A percentile compares a stretch with the other conserved stretches of the same genome.
phyloP scores from a whole-genome alignment of 441 rosid genomes.

The Euphorbia celastroides region DNA sequence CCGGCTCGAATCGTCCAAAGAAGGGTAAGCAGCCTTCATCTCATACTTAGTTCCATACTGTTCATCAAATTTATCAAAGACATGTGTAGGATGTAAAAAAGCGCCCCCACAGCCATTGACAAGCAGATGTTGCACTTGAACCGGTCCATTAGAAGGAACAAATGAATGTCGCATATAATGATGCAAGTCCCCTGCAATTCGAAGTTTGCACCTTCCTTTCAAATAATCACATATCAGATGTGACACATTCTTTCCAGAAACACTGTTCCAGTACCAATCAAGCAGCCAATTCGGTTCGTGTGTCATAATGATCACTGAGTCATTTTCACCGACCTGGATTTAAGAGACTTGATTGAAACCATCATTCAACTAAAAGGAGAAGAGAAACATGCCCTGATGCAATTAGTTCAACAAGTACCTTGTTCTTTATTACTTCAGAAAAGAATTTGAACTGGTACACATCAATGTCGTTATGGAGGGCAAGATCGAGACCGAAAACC shows the following conservation, averaged over 20 bases:
- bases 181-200: constrained; percentile 97
- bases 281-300: constrained; percentile 99
- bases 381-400: neutral
- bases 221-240: constrained; percentile 78
- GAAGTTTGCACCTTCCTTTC: constrained; percentile 92
- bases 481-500: constrained; percentile 98
- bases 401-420: too few relatives aligned
- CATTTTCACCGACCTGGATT: constrained; percentile 66
- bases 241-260: constrained; percentile 79
- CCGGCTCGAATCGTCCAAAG: constrained; percentile 97
- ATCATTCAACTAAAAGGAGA: constrained; percentile 9
- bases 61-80: constrained; percentile 65
- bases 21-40: constrained; percentile 88
- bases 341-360: constrained; percentile 5
- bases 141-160: constrained; percentile 71
- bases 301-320: constrained; percentile 81
- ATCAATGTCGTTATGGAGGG: constrained; percentile 94
- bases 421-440: too few relatives aligned
- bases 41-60: constrained; percentile 65
- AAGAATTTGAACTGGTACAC: too few relatives aligned
- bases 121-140: constrained; percentile 80
- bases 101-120: constrained; percentile 99
- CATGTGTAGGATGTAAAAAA: constrained; percentile 97
- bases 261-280: constrained; percentile 88
- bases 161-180: constrained; percentile 95